Evolutionary conservation across 345 rosid species (phyloP).

Genomic region (Eutrema japonicum): DNA sequence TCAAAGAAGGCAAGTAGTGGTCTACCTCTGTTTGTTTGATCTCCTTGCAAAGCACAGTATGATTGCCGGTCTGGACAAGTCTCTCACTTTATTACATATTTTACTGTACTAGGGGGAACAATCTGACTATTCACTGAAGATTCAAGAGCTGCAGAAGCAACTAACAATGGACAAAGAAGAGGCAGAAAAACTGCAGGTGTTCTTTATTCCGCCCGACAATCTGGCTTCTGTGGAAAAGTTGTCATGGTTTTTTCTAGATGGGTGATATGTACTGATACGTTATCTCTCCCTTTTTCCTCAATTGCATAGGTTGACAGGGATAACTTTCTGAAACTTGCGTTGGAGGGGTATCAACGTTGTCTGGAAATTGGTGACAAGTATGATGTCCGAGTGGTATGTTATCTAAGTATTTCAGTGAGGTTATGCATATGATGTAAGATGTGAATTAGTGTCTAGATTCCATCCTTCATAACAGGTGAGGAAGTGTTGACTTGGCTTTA

Average conservation of each 20-base stretch:
- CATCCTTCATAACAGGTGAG: slow-evolving; percentile 11
- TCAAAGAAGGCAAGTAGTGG: slow-evolving; percentile 62
- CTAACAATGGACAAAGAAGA: slow-evolving; percentile 88
- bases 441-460: slow-evolving; percentile 10
- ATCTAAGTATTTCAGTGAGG: slow-evolving; percentile 11
- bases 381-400: slow-evolving; percentile 91
- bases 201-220: slow-evolving; percentile 12
- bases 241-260: slow-evolving; percentile 19
- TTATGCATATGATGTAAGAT: slow-evolving; percentile 20
- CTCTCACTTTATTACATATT: slow-evolving; percentile 13
- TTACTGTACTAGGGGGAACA: slow-evolving; percentile 65
- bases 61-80: slow-evolving; percentile 7
- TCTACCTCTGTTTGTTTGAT: slow-evolving; percentile 16
- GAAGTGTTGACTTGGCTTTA: slow-evolving; percentile 15
- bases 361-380: slow-evolving; percentile 87
- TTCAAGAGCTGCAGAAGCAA: slow-evolving; percentile 86
- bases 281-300: slow-evolving; percentile 17
- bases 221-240: slow-evolving; percentile 20
- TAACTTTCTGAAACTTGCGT: slow-evolving; percentile 81
- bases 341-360: slow-evolving; percentile 92
- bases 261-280: slow-evolving; percentile 29
- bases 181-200: slow-evolving; percentile 81
- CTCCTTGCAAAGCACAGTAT: slow-evolving; percentile 7
- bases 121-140: slow-evolving; percentile 74
- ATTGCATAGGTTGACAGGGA: slow-evolving; percentile 78